Evolutionary conservation across 176 grass and related monocot genomes (phyloP).

Genomic region (Canna indica): DNA sequence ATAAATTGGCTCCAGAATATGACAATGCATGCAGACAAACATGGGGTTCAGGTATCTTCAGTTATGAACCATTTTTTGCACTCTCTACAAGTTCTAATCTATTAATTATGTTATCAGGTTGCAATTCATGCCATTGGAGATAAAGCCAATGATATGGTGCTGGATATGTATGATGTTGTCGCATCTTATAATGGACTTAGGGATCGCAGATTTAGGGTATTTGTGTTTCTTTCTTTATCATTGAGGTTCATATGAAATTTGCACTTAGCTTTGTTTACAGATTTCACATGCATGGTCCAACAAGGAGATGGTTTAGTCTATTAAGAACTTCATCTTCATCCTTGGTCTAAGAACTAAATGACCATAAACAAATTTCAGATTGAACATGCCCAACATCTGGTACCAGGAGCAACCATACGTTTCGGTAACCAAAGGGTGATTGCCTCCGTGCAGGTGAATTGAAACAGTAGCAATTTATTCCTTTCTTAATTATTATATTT

Average conservation of each 20-base stretch:
- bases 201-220: conserved; percentile 74
- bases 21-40: conserved; percentile 69
- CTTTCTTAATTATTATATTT: not conserved
- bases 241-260: not conserved
- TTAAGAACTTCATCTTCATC: not conserved
- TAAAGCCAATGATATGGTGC: conserved; percentile 74
- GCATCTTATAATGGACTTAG: conserved; percentile 52
- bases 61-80: not conserved
- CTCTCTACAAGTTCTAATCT: not conserved
- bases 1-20: conserved; percentile 46
- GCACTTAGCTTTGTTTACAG: not conserved
- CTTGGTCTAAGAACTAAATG: conserved; percentile 23
- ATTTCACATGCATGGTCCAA: not conserved
- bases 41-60: conserved; percentile 59
- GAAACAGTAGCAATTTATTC: not conserved
- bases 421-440: conserved; percentile 67
- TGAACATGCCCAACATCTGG: conserved; percentile 89
- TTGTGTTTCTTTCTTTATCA: not conserved
- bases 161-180: conserved; percentile 50
- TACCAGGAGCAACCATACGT: conserved; percentile 37
- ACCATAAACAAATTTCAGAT: conserved; percentile 40
- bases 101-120: conserved; percentile 34
- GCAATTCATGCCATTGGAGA: conserved; percentile 95
- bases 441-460: conserved; percentile 70
- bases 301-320: not conserved